Base-by-base conservation (phyloP, 192 early-diverging fungal species). In the Entomortierella chlamydospora region DNA sequence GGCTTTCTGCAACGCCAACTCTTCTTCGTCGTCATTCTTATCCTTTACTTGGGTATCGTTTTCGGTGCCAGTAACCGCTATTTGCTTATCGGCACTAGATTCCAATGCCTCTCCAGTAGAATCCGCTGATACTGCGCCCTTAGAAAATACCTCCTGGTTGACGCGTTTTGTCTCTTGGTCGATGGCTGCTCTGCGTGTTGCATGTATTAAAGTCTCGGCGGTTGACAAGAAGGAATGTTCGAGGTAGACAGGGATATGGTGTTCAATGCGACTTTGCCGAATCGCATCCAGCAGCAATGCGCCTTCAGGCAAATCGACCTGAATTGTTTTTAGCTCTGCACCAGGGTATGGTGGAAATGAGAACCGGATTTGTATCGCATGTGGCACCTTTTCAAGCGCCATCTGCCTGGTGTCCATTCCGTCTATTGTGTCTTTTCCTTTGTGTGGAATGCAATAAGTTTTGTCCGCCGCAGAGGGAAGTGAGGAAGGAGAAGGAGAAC, bases 211-310 rank as follows among this genome's bases (percentile, higher is more conserved):
- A n/a, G 43, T 60, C 47, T 84, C 43, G 0, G 84, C 71, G 17
- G 77, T 81, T 12, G 87, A 85, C 30, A 86, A 65, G 18, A 88
- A 61, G 15, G 85, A 83, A 25, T 72, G 62, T 54, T 83, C 82
- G 12, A 88, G 64, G 57, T 88, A 86, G 51, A 82, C 61, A 25
- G 85, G 85, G 3, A 86, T 68, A 51, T 77, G 58, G 25, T 88
- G 64, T 53, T 82, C 73, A 13, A 77, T 52, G 51, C 86, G 69
- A 25, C 80, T 52, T 43, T 86, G 64, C 13, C 68, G 58, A 23
- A 86, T 72, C 26, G 64, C 67, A 68, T 88, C 87, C 34, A 81
- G 68, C 4, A 88, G 57, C 15, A 85, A 70, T 25, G 86, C 77
- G 7, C 81, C 87, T 13, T 81, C 53, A 30, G 71, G 60, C 28